phyloP scores from a whole-genome alignment of 1,139 yeast species.

The Zygosaccharomyces pseudobailii region DNA sequence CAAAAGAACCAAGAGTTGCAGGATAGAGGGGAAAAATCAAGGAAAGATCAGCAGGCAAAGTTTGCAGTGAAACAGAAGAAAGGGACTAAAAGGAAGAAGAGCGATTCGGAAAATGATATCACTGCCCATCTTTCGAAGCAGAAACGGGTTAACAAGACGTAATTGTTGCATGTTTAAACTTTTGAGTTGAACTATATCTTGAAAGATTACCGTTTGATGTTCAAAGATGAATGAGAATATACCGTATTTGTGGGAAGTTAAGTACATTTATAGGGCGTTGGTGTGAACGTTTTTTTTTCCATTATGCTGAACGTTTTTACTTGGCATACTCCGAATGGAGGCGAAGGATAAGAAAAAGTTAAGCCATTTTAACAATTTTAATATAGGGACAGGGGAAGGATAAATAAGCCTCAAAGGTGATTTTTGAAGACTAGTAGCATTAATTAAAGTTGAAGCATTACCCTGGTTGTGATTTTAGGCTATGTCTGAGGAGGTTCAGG shows the following conservation, averaged over 20 bases:
- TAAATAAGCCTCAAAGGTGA: not conserved
- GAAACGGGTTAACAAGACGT: slow-evolving; percentile 4
- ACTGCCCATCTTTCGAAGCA: slow-evolving; percentile 3
- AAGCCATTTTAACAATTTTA: not conserved
- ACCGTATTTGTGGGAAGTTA: not conserved
- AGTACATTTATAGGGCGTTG: not conserved
- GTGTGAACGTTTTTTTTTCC: not conserved
- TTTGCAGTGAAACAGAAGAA: slow-evolving; percentile 34
- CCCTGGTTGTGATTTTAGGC: not conserved
- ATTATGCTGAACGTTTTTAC: not conserved
- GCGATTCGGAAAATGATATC: slow-evolving; percentile 3
- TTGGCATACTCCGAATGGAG: not conserved
- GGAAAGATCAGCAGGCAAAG: slow-evolving; percentile 42
- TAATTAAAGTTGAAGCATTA: not conserved
- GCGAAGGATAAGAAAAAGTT: slow-evolving; percentile 2
- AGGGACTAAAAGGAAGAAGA: slow-evolving; percentile 13
- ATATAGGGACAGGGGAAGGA: not conserved
- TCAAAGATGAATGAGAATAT: too few species aligned
- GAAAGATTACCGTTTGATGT: too few species aligned
- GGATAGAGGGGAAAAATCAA: slow-evolving; percentile 52
- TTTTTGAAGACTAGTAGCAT: not conserved
- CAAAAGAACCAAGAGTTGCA: slow-evolving; percentile 48
- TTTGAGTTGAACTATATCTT: too few species aligned
- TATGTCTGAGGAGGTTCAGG: slow-evolving; percentile 6
- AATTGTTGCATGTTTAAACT: too few species aligned